Evolutionary conservation across 2,329 filamentous ascomycete genomes (phyloP), one percentile per base, ranked within the genome.

Genomic region (Daldinia sp.): DNA sequence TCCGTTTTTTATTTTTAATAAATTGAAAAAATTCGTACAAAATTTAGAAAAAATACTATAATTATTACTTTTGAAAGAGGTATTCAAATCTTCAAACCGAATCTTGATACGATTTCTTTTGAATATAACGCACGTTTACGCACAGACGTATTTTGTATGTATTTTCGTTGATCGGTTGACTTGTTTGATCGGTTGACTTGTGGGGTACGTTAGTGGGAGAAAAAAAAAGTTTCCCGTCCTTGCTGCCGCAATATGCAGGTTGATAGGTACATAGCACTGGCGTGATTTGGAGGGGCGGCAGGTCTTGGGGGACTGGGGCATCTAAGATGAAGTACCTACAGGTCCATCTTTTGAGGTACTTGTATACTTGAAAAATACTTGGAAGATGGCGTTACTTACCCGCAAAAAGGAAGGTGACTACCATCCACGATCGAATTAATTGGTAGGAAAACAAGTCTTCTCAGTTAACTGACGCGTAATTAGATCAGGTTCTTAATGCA

Each of bases 241-340:
- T 15, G 47, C 47, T 50, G 29, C 47, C 25, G 47, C 47, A 30
- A 17, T n/a, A 50, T 55, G 50, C 53, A 49, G 17, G 17, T 49
- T 25, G 30, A 35, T 50, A 47, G 11, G 27, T 47, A 32, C 47
- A 32, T 34, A 17, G 57, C 52, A 59, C 52, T 65, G 47, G 62
- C 52, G 61, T 60, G 58, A 60, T 48, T 29, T 61, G 53, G 61
- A 56, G 61, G 64, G 64, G 51, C 48, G 21, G 58, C 50, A 52
- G 49, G 58, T 29, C 39, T 37, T 45, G 35, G 37, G 45, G 45
- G 47, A 27, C 29, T 48, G 56, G 34, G 39, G 57, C 53, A 54
- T 37, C 58, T 67, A 67, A 61, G 55, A 68, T 63, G 51, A 61
- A 61, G 51, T 68, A 66, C 62, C 41, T 58, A 19, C 27, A 30